Evolutionary conservation across 176 grass and related monocot species (phyloP).

Genomic region (Typha latifolia): DNA sequence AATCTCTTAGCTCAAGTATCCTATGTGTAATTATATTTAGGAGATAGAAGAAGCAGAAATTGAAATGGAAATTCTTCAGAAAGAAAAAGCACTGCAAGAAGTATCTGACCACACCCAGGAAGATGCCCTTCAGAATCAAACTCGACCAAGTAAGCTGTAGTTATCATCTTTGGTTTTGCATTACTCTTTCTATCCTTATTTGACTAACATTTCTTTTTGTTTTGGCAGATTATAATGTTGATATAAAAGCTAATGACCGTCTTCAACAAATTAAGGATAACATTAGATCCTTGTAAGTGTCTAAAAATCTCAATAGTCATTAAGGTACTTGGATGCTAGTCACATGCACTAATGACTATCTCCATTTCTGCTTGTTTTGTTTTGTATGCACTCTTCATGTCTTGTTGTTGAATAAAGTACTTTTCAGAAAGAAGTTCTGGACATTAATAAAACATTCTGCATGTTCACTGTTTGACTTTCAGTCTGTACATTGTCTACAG

Average conservation of each 20-base stretch:
- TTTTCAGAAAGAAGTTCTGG: too few species aligned
- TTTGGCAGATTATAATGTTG: constrained; percentile 55
- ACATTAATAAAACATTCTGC: too few species aligned
- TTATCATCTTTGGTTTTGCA: constrained; percentile 4
- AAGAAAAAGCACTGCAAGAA: constrained; percentile 39
- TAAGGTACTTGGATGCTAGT: neutral
- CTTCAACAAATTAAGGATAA: constrained; percentile 65
- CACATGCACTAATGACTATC: neutral
- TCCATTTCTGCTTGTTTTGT: neutral
- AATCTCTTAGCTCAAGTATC: constrained; percentile 6
- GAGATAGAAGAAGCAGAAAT: constrained; percentile 96
- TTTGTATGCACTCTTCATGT: neutral
- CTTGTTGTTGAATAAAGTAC: too few species aligned
- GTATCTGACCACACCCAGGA: constrained; percentile 22
- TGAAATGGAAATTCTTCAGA: constrained; percentile 80
- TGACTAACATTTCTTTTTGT: constrained; percentile 10
- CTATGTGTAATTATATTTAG: constrained; percentile 34
- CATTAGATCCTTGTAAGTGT: constrained; percentile 65
- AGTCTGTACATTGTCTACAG: too few species aligned
- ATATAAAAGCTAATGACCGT: constrained; percentile 40
- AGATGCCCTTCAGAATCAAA: constrained; percentile 15
- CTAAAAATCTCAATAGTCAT: neutral
- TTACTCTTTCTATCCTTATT: neutral
- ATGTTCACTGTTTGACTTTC: too few species aligned
- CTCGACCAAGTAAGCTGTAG: constrained; percentile 24